A percentile compares a stretch with the other conserved stretches of the same genome.
These are phyloP conservation scores for Logfia minima DNA, from an alignment of 129 eudicot genomes.

Conservation along the genomic window DNA sequence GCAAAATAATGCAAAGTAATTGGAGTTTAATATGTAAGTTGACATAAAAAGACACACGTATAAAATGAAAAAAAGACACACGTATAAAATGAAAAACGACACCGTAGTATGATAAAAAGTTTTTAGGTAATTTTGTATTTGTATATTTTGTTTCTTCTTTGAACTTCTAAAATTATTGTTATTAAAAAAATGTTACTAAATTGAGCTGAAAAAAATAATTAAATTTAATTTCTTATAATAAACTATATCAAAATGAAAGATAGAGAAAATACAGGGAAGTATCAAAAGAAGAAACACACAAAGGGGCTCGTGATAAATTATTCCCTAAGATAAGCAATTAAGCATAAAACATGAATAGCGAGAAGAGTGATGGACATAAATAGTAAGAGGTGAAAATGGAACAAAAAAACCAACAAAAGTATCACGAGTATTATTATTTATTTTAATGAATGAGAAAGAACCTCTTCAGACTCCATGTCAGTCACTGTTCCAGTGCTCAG, in stretches of 20 bases:
- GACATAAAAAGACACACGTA: too few species aligned
- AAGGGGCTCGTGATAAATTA: conserved; percentile 51
- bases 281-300: conserved; percentile 26
- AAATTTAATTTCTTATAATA: too few species aligned
- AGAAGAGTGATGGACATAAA: conserved; percentile 24
- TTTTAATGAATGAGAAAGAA: conserved; percentile 4
- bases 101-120: too few species aligned
- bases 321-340: conserved; percentile 31
- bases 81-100: too few species aligned
- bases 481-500: conserved; percentile 1
- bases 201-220: too few species aligned
- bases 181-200: too few species aligned
- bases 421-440: conserved; percentile 45
- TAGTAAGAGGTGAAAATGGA: conserved; percentile 21
- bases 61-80: too few species aligned
- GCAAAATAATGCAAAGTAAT: too few species aligned
- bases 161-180: too few species aligned
- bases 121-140: too few species aligned
- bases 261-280: conserved; percentile 39
- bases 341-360: conserved; percentile 45
- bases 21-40: too few species aligned
- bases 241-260: background rate
- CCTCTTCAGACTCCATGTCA: conserved; percentile 10
- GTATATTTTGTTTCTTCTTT: too few species aligned
- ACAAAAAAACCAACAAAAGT: conserved; percentile 51